These are phyloP conservation scores for Dorcoceras hygrometricum DNA, from an alignment of 257 asterid genomes.

Conservation along the genomic window DNA sequence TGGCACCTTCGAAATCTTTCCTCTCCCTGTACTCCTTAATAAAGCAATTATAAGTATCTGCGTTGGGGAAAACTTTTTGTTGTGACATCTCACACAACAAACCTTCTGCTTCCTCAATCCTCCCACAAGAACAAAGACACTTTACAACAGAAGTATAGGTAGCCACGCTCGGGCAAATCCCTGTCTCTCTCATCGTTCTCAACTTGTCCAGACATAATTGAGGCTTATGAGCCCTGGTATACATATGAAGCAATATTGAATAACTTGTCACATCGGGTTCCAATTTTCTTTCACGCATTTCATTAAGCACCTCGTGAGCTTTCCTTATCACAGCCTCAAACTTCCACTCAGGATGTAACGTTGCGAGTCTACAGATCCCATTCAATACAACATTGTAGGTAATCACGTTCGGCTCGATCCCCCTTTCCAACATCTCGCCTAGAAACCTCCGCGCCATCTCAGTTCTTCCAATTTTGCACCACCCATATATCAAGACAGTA, in stretches of 20 bases:
- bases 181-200: slow-evolving; percentile 63
- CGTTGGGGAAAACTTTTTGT: slow-evolving; percentile 58
- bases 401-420: slow-evolving; percentile 66
- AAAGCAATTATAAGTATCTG: slow-evolving; percentile 73
- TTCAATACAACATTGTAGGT: slow-evolving; percentile 75
- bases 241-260: slow-evolving; percentile 75
- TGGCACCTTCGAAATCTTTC: slow-evolving; percentile 65
- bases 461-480: slow-evolving; percentile 70
- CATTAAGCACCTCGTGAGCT: slow-evolving; percentile 63
- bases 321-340: slow-evolving; percentile 67
- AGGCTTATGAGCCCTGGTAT: slow-evolving; percentile 84
- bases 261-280: slow-evolving; percentile 86
- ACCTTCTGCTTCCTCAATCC: slow-evolving; percentile 65
- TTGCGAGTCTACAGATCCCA: slow-evolving; percentile 80
- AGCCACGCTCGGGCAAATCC: slow-evolving; percentile 60
- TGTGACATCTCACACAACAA: slow-evolving; percentile 59
- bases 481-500: slow-evolving; percentile 76
- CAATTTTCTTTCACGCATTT: slow-evolving; percentile 64
- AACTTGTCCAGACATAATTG: slow-evolving; percentile 69
- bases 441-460: slow-evolving; percentile 70
- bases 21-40: slow-evolving; percentile 76
- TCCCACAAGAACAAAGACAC: slow-evolving; percentile 80
- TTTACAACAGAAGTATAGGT: slow-evolving; percentile 76
- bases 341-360: slow-evolving; percentile 73
- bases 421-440: slow-evolving; percentile 66